Conservation (phyloP, 345 rosid species). For the Abelmoschus esculentus region DNA sequence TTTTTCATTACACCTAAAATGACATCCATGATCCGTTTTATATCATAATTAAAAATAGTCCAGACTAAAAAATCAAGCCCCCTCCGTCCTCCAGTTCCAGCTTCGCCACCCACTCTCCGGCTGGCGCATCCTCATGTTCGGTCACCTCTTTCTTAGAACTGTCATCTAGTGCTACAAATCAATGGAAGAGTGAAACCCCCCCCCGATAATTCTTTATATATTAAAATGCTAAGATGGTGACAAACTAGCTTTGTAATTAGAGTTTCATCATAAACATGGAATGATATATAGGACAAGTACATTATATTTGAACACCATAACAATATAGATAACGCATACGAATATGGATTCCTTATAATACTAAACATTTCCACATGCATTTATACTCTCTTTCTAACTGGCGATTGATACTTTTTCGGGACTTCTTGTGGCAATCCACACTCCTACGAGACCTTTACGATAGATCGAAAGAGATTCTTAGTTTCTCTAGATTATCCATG, state of each 20-base stretch:
- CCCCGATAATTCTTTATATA: too few species aligned
- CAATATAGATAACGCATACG: background rate
- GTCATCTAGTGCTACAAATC: background rate
- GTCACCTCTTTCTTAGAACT: conserved; percentile 4
- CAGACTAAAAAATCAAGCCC: background rate
- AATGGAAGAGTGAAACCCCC: too few species aligned
- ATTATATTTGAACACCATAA: conserved; percentile 19
- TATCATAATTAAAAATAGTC: too few species aligned
- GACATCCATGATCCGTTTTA: too few species aligned
- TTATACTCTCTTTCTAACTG: conserved; percentile 37
- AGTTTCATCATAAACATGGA: conserved; percentile 14
- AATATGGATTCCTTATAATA: conserved; percentile 18
- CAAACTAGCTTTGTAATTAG: too few species aligned
- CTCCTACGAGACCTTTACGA: conserved; percentile 78
- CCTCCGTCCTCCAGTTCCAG: conserved; percentile 1
- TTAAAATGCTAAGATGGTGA: too few species aligned
- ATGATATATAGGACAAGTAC: conserved; percentile 20
- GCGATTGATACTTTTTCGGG: conserved; percentile 60
- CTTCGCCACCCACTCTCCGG: background rate
- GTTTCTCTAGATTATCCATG: conserved; percentile 44
- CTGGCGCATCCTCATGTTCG: background rate
- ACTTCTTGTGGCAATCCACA: conserved; percentile 84
- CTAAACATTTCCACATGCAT: conserved; percentile 11
- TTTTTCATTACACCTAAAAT: too few species aligned
- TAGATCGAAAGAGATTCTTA: conserved; percentile 50